Evolutionary conservation across 1,284 basidiomycete species (phyloP).

Genomic region (Wolfiporia cocos): DNA sequence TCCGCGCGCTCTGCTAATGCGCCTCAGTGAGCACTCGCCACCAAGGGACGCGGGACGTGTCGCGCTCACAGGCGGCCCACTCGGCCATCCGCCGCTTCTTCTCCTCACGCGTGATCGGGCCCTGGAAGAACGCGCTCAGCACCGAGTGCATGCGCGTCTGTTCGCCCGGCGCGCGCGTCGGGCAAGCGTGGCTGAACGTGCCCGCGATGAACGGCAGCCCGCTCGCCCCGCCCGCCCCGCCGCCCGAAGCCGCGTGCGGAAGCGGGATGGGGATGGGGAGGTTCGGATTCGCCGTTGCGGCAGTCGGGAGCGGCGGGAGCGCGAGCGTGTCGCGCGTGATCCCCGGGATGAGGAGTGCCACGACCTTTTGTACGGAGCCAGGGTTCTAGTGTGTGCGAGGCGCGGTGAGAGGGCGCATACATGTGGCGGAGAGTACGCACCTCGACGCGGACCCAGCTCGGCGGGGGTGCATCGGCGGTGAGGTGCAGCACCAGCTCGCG

Average conservation of each 20-base stretch:
- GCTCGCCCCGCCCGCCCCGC: slow-evolving; percentile 26
- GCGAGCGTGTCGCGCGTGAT: slow-evolving; percentile 66
- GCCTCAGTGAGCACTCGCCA: not conserved
- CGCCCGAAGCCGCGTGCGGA: slow-evolving; percentile 24
- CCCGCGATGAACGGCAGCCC: slow-evolving; percentile 70
- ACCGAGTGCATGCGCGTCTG: slow-evolving; percentile 80
- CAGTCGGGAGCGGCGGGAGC: slow-evolving; percentile 59
- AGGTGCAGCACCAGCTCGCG: slow-evolving; percentile 80
- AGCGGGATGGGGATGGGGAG: slow-evolving; percentile 62
- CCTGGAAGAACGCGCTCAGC: slow-evolving; percentile 73
- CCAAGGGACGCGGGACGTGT: not conserved
- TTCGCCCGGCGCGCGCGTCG: slow-evolving; percentile 87
- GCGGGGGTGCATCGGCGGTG: slow-evolving; percentile 74
- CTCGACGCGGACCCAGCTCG: slow-evolving; percentile 80
- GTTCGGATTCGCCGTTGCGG: slow-evolving; percentile 60
- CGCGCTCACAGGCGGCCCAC: slow-evolving; percentile 46
- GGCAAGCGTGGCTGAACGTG: slow-evolving; percentile 88
- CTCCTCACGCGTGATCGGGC: slow-evolving; percentile 74
- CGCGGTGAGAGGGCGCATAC: not conserved
- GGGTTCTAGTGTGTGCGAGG: slow-evolving; percentile 48
- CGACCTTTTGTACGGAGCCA: slow-evolving; percentile 67
- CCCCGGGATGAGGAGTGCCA: slow-evolving; percentile 77
- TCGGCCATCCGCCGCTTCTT: slow-evolving; percentile 59
- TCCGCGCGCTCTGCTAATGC: slow-evolving; percentile 50
- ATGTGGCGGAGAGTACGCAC: slow-evolving; percentile 33